Evolutionary conservation across 768 basidiomycete species (phyloP), one percentile per base, ranked within the genome.

Genomic region (Suillus hirtellus): DNA sequence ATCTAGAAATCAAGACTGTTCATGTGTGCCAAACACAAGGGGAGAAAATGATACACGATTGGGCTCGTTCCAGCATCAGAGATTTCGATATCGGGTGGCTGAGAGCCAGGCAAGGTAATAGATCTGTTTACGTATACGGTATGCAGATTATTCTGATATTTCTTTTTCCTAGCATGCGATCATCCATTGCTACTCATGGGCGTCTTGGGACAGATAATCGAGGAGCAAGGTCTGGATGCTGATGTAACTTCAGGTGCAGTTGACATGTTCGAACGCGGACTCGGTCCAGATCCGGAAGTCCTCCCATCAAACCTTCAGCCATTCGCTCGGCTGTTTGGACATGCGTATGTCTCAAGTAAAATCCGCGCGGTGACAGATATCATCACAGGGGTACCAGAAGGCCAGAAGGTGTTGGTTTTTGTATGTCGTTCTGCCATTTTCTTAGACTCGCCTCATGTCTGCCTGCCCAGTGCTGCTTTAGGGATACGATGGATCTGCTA

Each of bases 321-420:
- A 59, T 49, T 27, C 56, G 38, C 56, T 49, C 21, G 43, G 43
- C 34, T 59, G 12, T 59, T 59, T 31, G 38, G 56, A 24, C 43
- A 44, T 24, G 43, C 37, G 21, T 59, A 47, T 31, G 17, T 24
- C 21, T 59, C 56, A 15, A 24, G 56, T 31, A 49, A 59, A 35
- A 49, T 59, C 9, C 21, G 37, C 38, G 56, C 12, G 38, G 40
- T 59, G 15, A 24, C 21, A 24, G 19, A 59, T 44, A 59, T 59
- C 11, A 49, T 59, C 27, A 24, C 15, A 59, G 37, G 56, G n/a
- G 56, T 38, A 6, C 19, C 31, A 34, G 52, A 34, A 53, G 52
- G 19, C 10, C 17, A 53, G 31, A 53, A 53, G 31, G 52, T 19
- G 10, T 11, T 34, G 19, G 52, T 53, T 34, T 53, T 53, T 34